Conservation (phyloP, 257 asterid species). For the Ligustrum vulgare region DNA sequence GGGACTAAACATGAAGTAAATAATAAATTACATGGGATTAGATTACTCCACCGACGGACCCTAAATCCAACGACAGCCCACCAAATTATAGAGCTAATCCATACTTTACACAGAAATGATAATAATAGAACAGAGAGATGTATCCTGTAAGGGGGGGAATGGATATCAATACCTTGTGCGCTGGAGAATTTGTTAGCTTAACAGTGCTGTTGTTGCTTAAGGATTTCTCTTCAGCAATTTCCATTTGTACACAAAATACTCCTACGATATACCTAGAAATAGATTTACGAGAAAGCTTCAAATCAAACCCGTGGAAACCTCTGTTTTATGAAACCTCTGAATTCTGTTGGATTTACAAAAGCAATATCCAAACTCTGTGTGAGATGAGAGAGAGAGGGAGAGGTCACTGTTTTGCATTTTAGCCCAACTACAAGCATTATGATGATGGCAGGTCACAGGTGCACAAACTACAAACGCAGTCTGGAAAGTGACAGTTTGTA, state of each 20-base stretch:
- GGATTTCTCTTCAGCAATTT: constrained; percentile 38
- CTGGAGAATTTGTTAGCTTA: constrained; percentile 27
- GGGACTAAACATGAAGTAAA: too few relatives aligned
- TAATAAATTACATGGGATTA: too few relatives aligned
- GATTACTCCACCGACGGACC: neutral
- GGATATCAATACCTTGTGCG: constrained; percentile 33
- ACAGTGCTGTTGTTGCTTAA: constrained; percentile 22
- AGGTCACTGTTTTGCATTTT: neutral
- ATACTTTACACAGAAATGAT: neutral
- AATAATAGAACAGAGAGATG: neutral
- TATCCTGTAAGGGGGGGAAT: neutral
- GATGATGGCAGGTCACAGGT: neutral
- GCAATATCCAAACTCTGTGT: neutral
- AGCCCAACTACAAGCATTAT: neutral
- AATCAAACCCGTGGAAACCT: neutral
- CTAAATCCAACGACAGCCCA: neutral
- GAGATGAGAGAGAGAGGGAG: neutral
- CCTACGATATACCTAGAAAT: neutral
- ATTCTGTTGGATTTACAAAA: neutral
- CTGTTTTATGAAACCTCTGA: neutral
- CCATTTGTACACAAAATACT: constrained; percentile 38
- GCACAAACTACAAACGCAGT: neutral
- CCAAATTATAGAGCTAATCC: constrained; percentile 10
- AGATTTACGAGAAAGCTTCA: neutral
- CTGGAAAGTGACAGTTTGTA: neutral